phyloP scores from a whole-genome alignment of 352 stramenopile species.

The Elongisporangium undulatum region DNA sequence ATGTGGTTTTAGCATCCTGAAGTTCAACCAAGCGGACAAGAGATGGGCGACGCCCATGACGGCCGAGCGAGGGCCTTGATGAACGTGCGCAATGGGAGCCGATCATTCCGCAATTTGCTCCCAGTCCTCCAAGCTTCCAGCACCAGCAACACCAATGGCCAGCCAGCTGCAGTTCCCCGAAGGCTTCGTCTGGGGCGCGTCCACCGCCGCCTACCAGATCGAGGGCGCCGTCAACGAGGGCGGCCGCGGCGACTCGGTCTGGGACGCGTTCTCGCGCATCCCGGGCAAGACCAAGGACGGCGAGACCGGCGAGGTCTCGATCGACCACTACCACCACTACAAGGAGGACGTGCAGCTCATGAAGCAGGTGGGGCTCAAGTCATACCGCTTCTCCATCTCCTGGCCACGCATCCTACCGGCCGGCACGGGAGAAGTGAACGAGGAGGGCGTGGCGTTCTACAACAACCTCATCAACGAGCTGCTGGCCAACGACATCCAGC shows the following conservation, averaged over 20 bases:
- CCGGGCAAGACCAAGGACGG: conserved; percentile 59
- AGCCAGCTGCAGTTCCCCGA: conserved; percentile 37
- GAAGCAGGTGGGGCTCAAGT: conserved; percentile 85
- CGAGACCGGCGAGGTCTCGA: conserved; percentile 83
- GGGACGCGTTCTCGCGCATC: conserved; percentile 85
- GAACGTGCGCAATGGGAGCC: neutral
- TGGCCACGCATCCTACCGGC: conserved; percentile 92
- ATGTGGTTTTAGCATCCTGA: neutral
- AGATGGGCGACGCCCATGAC: neutral
- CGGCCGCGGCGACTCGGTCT: conserved; percentile 83
- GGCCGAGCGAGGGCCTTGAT: neutral
- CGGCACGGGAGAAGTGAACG: conserved; percentile 74
- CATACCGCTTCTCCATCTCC: conserved; percentile 90
- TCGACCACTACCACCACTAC: conserved; percentile 90
- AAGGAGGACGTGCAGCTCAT: conserved; percentile 90
- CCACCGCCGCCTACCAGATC: conserved; percentile 91
- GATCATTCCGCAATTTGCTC: neutral
- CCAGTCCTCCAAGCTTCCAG: neutral
- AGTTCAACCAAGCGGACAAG: neutral
- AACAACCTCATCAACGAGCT: conserved; percentile 86
- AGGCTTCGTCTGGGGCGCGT: conserved; percentile 80
- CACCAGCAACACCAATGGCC: conserved; percentile 5
- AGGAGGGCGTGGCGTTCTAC: conserved; percentile 88
- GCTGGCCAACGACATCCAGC: conserved; percentile 74
- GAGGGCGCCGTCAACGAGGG: conserved; percentile 85